Conservation (phyloP, 1,139 yeast species). For the Hyphopichia pseudoburtonii region DNA sequence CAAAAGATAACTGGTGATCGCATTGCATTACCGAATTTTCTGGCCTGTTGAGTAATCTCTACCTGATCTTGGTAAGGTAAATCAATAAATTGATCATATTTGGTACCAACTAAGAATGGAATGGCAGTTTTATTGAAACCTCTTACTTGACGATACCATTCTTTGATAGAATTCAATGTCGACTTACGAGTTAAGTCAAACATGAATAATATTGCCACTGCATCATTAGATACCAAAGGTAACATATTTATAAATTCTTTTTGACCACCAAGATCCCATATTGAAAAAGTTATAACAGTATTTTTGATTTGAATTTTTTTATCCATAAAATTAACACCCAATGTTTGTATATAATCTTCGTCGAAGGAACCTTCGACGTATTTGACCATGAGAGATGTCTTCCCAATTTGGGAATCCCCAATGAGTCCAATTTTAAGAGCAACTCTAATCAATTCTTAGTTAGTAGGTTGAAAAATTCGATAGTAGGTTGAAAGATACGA, state of each 20-base stretch:
- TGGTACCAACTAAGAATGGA: slow-evolving; percentile 91
- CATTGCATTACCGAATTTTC: slow-evolving; percentile 89
- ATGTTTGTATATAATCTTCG: slow-evolving; percentile 87
- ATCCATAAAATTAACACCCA: slow-evolving; percentile 96
- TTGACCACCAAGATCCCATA: slow-evolving; percentile 98
- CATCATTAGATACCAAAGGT: slow-evolving; percentile 89
- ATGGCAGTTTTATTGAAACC: slow-evolving; percentile 91
- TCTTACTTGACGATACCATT: slow-evolving; percentile 93
- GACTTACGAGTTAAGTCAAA: slow-evolving; percentile 89
- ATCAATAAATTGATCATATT: slow-evolving; percentile 85
- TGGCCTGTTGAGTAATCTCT: slow-evolving; percentile 82
- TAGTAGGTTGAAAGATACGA: neutral
- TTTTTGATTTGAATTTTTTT: slow-evolving; percentile 82
- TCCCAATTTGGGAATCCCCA: slow-evolving; percentile 98
- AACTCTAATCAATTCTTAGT: slow-evolving; percentile 40
- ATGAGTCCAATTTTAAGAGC: slow-evolving; percentile 89
- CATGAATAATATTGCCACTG: slow-evolving; percentile 89
- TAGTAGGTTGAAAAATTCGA: slow-evolving; percentile 3
- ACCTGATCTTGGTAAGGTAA: slow-evolving; percentile 79
- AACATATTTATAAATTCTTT: slow-evolving; percentile 95
- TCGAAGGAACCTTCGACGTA: slow-evolving; percentile 94
- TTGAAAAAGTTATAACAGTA: slow-evolving; percentile 86
- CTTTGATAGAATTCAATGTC: slow-evolving; percentile 82
- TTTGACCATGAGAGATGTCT: slow-evolving; percentile 94
- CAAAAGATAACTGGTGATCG: slow-evolving; percentile 87